Base-by-base conservation (phyloP, 257 asterid species). In the Forsythia suspensa region DNA sequence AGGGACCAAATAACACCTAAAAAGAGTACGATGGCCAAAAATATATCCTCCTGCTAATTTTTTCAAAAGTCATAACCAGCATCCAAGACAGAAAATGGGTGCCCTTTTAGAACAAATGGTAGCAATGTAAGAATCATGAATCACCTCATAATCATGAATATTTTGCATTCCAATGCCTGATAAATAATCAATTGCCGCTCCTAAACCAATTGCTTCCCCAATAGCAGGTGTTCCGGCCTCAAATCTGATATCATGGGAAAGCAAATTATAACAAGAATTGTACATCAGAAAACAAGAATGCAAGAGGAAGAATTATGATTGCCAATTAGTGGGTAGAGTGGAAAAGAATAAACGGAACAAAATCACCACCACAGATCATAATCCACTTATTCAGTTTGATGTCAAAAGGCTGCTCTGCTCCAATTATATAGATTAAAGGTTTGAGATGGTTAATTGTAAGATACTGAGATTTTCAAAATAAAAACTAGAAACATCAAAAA, bases 221-320 rank as follows among this genome's bases (percentile, higher is more conserved):
- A 93, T 95, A 71, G 99, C 97, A 57, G 99, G 98, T 72, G 98
- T 95, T 39, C 98, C 99, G 61, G 97, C 98, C 85, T 93, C 99
- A 92, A 95, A 95, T 81, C 99, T 95, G 80, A 71, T 69, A 76
- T 37, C 73, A 74, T 18, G 8, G 40, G 67, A 24, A 76, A 79
- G 80, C 43, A 76, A 77, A 38, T 74, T 52, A 71, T 65, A 38
- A 51, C 7, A 59, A 52, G 57, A 73, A 55, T 59, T 61, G 38
- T 57, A 43, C 37, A 59, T 77, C 70, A 82, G 77, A 72, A 51
- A 68, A 59, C 72, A 41, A 51, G 59, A 0, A 46, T 8, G 16
- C 12, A 46, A 12, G 16, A 8, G 0, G 13, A 63, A 21, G 40
- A 63, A 63, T 8, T 63, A 63, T 10, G 39, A 34, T 63, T 15